Percentiles rank a stretch among this genome's conserved stretches.
Conservation (phyloP, 2,329 filamentous ascomycete genomes). For the Fusarium sp. region DNA sequence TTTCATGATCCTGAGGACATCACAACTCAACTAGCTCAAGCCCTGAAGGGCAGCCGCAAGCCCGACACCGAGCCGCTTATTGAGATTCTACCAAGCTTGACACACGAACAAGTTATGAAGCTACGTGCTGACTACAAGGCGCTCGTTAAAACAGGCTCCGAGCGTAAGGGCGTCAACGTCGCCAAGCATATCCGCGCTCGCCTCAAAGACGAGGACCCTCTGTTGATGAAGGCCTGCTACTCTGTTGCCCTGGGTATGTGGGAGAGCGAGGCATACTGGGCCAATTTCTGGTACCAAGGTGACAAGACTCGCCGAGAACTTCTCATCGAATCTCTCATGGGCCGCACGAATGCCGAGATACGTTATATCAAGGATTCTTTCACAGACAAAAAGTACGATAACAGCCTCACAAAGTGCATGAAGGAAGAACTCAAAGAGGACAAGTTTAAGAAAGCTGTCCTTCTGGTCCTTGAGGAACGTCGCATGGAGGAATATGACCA, state of each 20-base stretch:
- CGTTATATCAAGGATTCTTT: slow-evolving; percentile 87
- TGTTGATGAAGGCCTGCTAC: slow-evolving; percentile 91
- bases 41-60: slow-evolving; percentile 73
- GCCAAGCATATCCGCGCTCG: slow-evolving; percentile 85
- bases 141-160: slow-evolving; percentile 80
- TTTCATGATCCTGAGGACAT: slow-evolving; percentile 89
- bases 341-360: slow-evolving; percentile 88
- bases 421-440: slow-evolving; percentile 92
- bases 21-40: slow-evolving; percentile 79
- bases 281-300: slow-evolving; percentile 96
- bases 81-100: slow-evolving; percentile 84
- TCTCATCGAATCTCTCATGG: slow-evolving; percentile 93
- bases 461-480: slow-evolving; percentile 84
- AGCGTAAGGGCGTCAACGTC: slow-evolving; percentile 83
- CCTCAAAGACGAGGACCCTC: slow-evolving; percentile 78
- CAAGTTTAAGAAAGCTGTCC: slow-evolving; percentile 91
- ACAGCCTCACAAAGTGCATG: slow-evolving; percentile 87
- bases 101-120: slow-evolving; percentile 88
- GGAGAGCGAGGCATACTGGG: slow-evolving; percentile 97
- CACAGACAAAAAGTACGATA: slow-evolving; percentile 89
- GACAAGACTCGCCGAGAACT: slow-evolving; percentile 87
- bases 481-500: slow-evolving; percentile 84
- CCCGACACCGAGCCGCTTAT: slow-evolving; percentile 79
- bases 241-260: slow-evolving; percentile 88
- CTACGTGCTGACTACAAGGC: slow-evolving; percentile 92